phyloP scores from a whole-genome alignment of 1,139 yeast species.

The Lipomyces yarrowii region DNA sequence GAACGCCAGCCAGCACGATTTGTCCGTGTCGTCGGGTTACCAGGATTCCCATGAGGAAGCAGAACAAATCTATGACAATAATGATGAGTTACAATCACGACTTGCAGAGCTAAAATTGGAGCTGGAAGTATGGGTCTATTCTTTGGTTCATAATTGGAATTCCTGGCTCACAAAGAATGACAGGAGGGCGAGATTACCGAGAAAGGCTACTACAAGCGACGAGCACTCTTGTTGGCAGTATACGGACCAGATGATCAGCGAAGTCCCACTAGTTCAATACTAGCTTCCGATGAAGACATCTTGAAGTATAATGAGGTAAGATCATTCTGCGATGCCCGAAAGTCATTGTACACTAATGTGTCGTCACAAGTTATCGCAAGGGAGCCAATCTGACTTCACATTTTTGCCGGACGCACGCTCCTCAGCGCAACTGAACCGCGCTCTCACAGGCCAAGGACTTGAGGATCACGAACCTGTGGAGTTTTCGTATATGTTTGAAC shows the following conservation, averaged over 20 bases:
- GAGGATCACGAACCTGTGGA: background rate
- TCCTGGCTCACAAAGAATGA: background rate
- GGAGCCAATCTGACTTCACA: background rate
- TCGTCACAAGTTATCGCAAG: background rate
- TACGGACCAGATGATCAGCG: slow-evolving; percentile 21
- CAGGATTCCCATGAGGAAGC: background rate
- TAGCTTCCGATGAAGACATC: background rate
- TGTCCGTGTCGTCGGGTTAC: background rate
- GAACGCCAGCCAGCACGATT: background rate
- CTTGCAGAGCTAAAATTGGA: slow-evolving; percentile 19
- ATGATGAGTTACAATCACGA: slow-evolving; percentile 4
- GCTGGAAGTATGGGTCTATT: slow-evolving; percentile 8
- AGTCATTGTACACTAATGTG: background rate
- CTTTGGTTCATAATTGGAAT: background rate
- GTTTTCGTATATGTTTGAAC: background rate
- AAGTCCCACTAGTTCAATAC: background rate
- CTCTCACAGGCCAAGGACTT: background rate
- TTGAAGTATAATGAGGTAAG: background rate
- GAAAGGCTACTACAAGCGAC: slow-evolving; percentile 64
- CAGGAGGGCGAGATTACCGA: slow-evolving; percentile 67
- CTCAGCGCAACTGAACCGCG: background rate
- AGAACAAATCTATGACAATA: background rate
- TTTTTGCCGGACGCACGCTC: background rate
- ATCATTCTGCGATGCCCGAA: background rate
- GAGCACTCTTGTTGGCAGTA: slow-evolving; percentile 50